Base-by-base conservation (phyloP, 495 filamentous ascomycete species). In the Daldinia caldariorum region DNA sequence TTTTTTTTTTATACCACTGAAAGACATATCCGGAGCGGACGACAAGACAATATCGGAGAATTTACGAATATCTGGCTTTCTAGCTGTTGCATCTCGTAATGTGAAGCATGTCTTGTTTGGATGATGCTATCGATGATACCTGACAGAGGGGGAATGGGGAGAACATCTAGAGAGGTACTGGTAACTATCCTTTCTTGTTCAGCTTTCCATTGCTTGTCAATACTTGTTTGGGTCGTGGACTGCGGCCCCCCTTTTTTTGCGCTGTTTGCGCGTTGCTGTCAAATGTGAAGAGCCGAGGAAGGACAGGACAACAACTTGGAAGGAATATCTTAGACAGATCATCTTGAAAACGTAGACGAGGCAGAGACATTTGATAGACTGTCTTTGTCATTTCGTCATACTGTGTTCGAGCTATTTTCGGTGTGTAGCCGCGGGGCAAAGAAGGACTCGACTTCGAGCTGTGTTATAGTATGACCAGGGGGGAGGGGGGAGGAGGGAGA, bases 381-480 rank as follows among this genome's bases (percentile, higher is more conserved):
- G 56, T 37, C 16, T 1, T 67, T 10, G 26, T 16, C 14, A n/a
- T 20, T 50, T 71, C 58, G 69, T 54, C 70, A 58, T 68, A 68
- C 70, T 68, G 69, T 72, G 69, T 72, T 67, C 54, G 68, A 58
- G 0, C 26, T 39, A 31, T 69, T 55, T 67, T 68, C 70, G 70
- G 61, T 72, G 65, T 72, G 70, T 72, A 72, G 61, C 65, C 65
- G 70, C 57, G 65, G 64, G 60, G 70, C 35, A 29, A 45, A 43
- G 41, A 62, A 51, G 61, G 70, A 72, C 70, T 72, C 70, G 70
- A 68, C 65, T 68, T 72, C 70, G 70, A 69, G 67, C 60, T 32
- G 26, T 69, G 55, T 47, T 66, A 45, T 55, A 43, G 47, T 61
- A 62, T 51, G 59, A 63, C 43, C 43, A 69, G 41, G 47, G 58